phyloP scores from a whole-genome alignment of 176 grass and related monocot species.

The Panicum miliaceum region DNA sequence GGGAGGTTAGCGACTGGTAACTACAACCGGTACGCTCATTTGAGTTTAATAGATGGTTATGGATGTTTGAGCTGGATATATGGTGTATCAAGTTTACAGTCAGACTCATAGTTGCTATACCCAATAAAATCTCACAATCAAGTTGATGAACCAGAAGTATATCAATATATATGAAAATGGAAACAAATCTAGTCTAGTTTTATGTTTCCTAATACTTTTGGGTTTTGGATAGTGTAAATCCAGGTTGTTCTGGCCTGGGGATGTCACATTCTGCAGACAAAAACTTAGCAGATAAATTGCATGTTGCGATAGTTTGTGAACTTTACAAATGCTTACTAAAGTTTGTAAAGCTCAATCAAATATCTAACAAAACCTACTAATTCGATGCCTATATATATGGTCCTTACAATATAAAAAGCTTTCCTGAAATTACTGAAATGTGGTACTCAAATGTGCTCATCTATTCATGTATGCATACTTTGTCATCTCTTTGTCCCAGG shows the following conservation, averaged over 20 bases:
- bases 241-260: neutral
- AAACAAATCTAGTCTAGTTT: neutral
- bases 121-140: constrained; percentile 5
- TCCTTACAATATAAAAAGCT: neutral
- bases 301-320: neutral
- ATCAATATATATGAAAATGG: constrained; percentile 11
- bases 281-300: constrained; percentile 4
- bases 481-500: constrained; percentile 47
- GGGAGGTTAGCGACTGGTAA: constrained; percentile 81
- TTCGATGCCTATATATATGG: neutral
- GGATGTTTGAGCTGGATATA: neutral
- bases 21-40: constrained; percentile 60
- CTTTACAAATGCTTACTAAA: neutral
- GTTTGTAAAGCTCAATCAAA: neutral
- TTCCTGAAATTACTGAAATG: neutral
- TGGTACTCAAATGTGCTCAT: constrained; percentile 5
- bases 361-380: neutral
- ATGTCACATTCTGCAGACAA: neutral
- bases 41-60: neutral
- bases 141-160: neutral
- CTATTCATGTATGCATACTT: constrained; percentile 33
- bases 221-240: neutral
- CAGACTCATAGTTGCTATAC: neutral
- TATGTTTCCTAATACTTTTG: neutral
- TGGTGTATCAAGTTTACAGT: neutral